These are phyloP conservation scores for Backusella morwellensis DNA, from an alignment of 192 early-diverging fungal genomes.

Conservation along the genomic window DNA sequence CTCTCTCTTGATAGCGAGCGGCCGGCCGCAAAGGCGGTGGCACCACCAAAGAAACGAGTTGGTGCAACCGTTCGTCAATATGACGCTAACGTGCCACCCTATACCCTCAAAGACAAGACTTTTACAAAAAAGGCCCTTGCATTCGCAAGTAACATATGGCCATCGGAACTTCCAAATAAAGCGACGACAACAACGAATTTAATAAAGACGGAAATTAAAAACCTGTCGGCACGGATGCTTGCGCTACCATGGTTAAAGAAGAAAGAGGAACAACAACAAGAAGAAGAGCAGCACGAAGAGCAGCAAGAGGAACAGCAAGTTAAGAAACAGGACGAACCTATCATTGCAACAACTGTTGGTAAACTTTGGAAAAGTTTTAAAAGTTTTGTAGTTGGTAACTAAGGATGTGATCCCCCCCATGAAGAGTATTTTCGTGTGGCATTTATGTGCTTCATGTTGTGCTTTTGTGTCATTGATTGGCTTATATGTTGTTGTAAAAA, in stretches of 20 bases:
- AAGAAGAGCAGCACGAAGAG: background rate
- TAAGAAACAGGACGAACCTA: background rate
- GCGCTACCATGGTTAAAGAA: background rate
- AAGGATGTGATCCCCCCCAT: background rate
- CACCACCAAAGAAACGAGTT: background rate
- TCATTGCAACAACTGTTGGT: background rate
- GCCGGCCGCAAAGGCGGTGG: background rate
- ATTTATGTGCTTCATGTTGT: background rate
- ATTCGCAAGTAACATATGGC: background rate
- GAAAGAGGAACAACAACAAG: background rate
- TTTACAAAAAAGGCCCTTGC: background rate
- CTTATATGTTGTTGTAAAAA: background rate
- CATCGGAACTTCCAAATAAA: background rate
- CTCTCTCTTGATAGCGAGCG: background rate
- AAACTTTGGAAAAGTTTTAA: conserved; percentile 4
- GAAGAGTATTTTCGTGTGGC: background rate
- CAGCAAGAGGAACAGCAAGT: too few species aligned
- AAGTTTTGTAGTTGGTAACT: background rate
- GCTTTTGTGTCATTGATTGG: background rate
- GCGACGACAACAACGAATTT: background rate
- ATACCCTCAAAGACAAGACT: background rate
- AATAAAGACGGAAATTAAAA: conserved; percentile 4
- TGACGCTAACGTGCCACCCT: background rate
- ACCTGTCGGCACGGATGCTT: background rate
- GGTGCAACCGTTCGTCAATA: conserved; percentile 2